Base-by-base conservation (phyloP, 768 basidiomycete species). In the Pleurotus djamor region DNA sequence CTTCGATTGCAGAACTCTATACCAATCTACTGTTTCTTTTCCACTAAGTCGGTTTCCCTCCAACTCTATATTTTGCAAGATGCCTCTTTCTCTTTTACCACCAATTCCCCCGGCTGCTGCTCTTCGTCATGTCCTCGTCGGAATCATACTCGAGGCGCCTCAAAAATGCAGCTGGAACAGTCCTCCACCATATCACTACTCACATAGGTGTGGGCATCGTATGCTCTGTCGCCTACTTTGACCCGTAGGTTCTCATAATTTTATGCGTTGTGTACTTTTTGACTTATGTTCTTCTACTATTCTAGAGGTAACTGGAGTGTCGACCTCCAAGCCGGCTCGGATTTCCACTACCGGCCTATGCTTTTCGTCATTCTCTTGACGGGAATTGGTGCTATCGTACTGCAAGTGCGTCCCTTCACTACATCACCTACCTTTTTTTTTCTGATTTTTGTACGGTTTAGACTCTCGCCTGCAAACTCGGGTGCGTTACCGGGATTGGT, bases 241-340 rank as follows among this genome's bases (percentile, higher is more conserved):
- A 87, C 61, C 87, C 86, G 86, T 87, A 66, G 62, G 85, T 71
- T n/a, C 13, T 32, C 35, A 28, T 28, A 13, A 16, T 61, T 16
- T 48, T 21, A 48, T 47, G 28, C 48, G 43, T 41, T 14, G 21
- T 33, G n/a, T 41, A 41, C 4, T 3, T 1, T 28, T 28, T 28
- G 21, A 28, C 3, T 28, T 28, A 41, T 43, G 10, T 48, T 47
- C 43, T 32, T 52, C 48, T 58, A 21, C 36, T 34, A 50, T 33
- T 43, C 5, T 57, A 84, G 84, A 37, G 88, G 91, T 32, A 92
- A 92, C 65, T 91, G 91, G 91, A 81, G 86, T 21, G 89, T 90
- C 16, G 89, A 92, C 71, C 77, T 92, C 9, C 84, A 89, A 69
- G 91, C 89, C 4, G 90, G 91, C 4, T 85, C 87, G n/a, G 69